Evolutionary conservation across 2,329 filamentous ascomycete genomes (phyloP), one percentile per base, ranked within the genome.

Genomic region (Colletotrichum tofieldiae): DNA sequence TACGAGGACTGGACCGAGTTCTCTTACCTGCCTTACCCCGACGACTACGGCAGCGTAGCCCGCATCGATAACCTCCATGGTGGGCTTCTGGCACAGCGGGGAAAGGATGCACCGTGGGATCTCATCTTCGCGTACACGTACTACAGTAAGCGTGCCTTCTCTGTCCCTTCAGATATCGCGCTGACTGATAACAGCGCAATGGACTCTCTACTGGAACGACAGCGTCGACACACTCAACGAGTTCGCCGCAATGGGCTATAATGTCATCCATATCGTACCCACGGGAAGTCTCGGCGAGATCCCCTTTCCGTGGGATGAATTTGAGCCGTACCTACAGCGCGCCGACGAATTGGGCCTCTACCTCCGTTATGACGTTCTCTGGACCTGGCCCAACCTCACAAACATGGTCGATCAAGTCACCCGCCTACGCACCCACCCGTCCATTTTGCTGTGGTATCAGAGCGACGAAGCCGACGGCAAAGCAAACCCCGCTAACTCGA

Each of bases 21-120:
- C 14, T 64, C 70, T 18, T 85, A 84, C 72, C 82, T 87, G 0
- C 85, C 85, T 0, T 82, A 84, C 29, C 86, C 84, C 56, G 76
- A 76, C 2, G 78, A 69, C 6, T 72, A 72, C 32, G 84, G 85
- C 37, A 87, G 84, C 76, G 82, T 84, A 2, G 83, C 84, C 3
- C 84, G 83, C 74, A 79, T 87, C 18, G 86, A 88, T 74, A 81
- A 86, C 70, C 74, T 86, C 12, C 79, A 82, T 41, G 85, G 86
- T 23, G 84, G 84, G 0, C 74, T 88, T 3, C 54, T 69, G 5
- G 70, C 70, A 39, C 70, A 72, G 41, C 32, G 70, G 3, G 70
- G 70, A 16, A 69, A 70, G 23, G 20, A 77, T 82, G 20, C 83
- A 82, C 74, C 80, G 78, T 60, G 85, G 81, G 63, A 71, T 76